phyloP scores from a whole-genome alignment of 2,329 filamentous ascomycete genomes.

The Xylariaceae sp. region DNA sequence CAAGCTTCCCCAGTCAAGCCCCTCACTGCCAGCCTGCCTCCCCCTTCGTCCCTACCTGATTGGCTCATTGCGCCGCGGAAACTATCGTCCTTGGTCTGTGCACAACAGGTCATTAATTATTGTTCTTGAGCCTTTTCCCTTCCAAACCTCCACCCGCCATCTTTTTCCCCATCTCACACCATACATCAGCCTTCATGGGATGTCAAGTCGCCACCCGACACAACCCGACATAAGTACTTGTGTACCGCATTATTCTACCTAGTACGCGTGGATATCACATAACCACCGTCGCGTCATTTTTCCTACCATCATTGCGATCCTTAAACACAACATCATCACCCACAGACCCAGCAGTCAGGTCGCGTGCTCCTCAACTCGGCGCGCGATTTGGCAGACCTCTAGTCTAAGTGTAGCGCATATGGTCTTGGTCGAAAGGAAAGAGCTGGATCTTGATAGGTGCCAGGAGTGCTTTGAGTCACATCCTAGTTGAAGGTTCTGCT shows the following conservation, averaged over 20 bases:
- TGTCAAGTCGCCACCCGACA: background rate
- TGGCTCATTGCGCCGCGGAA: background rate
- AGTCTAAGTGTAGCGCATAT: background rate
- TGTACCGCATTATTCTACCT: background rate
- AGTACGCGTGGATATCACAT: background rate
- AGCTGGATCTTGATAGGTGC: slow-evolving; percentile 13
- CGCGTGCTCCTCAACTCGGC: background rate
- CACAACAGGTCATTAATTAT: background rate
- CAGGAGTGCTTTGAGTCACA: slow-evolving; percentile 14
- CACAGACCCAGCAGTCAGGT: background rate
- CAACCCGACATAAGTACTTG: background rate
- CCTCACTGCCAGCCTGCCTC: no score
- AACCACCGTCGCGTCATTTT: background rate
- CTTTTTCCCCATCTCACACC: background rate
- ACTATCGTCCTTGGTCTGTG: background rate
- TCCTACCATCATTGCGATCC: background rate
- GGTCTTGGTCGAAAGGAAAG: background rate
- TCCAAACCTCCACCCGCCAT: background rate
- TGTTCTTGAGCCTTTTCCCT: background rate
- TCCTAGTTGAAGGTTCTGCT: slow-evolving; percentile 14
- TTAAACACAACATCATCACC: background rate
- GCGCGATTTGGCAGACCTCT: background rate
- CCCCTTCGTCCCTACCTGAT: background rate
- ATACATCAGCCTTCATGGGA: background rate
- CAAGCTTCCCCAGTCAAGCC: background rate